phyloP scores from a whole-genome alignment of 148 eudicot species.

The Silene latifolia region DNA sequence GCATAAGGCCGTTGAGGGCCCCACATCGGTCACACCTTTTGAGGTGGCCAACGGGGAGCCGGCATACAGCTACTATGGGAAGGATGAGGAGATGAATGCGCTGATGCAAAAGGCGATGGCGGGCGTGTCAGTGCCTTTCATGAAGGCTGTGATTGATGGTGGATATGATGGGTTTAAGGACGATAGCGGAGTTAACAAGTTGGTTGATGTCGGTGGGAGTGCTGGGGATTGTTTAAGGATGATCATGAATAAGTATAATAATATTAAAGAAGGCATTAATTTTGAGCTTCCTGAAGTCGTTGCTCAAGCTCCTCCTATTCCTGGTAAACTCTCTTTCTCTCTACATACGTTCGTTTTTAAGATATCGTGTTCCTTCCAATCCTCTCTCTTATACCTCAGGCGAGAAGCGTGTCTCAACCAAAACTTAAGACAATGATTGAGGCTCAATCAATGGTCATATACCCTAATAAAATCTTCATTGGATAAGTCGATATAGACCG shows the following conservation, averaged over 20 bases:
- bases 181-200: slow-evolving; percentile 29
- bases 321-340: slow-evolving; percentile 24
- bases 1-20: slow-evolving; percentile 42
- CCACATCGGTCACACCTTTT: slow-evolving; percentile 39
- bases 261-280: slow-evolving; percentile 45
- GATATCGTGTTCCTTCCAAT: too few relatives aligned
- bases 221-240: slow-evolving; percentile 59
- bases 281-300: slow-evolving; percentile 64
- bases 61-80: slow-evolving; percentile 47
- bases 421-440: too few relatives aligned
- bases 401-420: too few relatives aligned
- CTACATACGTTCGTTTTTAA: not conserved
- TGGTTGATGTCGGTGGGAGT: slow-evolving; percentile 65
- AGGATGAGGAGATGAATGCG: slow-evolving; percentile 46
- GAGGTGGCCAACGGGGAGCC: slow-evolving; percentile 54
- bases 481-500: not conserved
- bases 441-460: too few relatives aligned
- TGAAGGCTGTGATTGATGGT: slow-evolving; percentile 43
- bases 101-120: slow-evolving; percentile 56
- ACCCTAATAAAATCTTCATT: too few relatives aligned
- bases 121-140: slow-evolving; percentile 54
- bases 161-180: slow-evolving; percentile 46
- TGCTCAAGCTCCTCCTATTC: slow-evolving; percentile 47
- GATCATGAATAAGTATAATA: slow-evolving; percentile 38
- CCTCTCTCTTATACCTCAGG: too few relatives aligned